Conservation (phyloP, 106 monocot genomes). For the Dendrobium chrysotoxum region DNA sequence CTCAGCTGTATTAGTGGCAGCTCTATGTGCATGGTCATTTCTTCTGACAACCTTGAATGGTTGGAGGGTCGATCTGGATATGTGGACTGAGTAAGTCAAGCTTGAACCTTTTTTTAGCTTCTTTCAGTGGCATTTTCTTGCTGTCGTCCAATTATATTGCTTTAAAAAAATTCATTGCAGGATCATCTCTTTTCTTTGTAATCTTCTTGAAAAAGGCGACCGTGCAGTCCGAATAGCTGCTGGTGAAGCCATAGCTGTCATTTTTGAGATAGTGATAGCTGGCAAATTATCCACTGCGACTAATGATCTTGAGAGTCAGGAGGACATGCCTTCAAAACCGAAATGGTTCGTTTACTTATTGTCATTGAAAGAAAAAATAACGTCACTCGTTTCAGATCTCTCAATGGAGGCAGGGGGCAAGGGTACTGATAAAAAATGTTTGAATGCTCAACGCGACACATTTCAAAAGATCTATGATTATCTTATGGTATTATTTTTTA, state of each 20-base stretch:
- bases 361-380: slow-evolving; percentile 70
- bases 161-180: slow-evolving; percentile 26
- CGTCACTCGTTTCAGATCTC: slow-evolving; percentile 44
- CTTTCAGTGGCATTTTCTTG: neutral
- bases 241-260: slow-evolving; percentile 88
- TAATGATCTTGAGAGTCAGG: slow-evolving; percentile 14
- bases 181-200: slow-evolving; percentile 59
- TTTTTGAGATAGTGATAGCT: slow-evolving; percentile 62
- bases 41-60: slow-evolving; percentile 61
- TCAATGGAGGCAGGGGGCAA: slow-evolving; percentile 88
- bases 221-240: slow-evolving; percentile 89
- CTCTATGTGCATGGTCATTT: slow-evolving; percentile 89
- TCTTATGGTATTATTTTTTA: slow-evolving; percentile 41
- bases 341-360: slow-evolving; percentile 41
- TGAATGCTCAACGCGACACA: slow-evolving; percentile 57
- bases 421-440: slow-evolving; percentile 75
- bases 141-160: neutral
- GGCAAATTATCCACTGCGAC: slow-evolving; percentile 41
- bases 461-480: slow-evolving; percentile 75
- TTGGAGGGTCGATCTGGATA: slow-evolving; percentile 63
- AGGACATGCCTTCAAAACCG: slow-evolving; percentile 27
- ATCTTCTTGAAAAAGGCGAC: slow-evolving; percentile 71
- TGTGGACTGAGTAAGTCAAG: slow-evolving; percentile 81
- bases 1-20: slow-evolving; percentile 52
- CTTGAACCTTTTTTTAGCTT: neutral